A percentile compares a stretch with the other conserved stretches of the same genome.
Conservation (phyloP, 192 early-diverging fungal genomes). For the Dissophora globulifera region DNA sequence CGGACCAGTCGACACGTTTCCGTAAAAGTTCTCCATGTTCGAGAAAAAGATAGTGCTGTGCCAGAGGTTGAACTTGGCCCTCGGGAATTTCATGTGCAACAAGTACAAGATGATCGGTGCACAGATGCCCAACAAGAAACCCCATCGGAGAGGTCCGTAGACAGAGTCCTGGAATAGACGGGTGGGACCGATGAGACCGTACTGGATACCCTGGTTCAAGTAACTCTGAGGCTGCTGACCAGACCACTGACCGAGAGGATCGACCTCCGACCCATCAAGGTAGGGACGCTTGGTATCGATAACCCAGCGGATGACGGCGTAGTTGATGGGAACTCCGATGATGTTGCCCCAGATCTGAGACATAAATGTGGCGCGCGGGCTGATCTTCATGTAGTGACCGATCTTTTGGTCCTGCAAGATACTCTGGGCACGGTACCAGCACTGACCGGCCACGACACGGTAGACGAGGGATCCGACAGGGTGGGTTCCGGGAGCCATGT, state of each 20-base stretch:
- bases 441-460: conserved; percentile 54
- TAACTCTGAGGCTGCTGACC: conserved; percentile 43
- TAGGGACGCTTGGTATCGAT: conserved; percentile 57
- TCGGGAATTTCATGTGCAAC: conserved; percentile 56
- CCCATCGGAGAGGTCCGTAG: conserved; percentile 58
- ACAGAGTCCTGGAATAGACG: conserved; percentile 47
- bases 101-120: conserved; percentile 53
- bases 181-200: conserved; percentile 47
- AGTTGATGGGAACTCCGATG: conserved; percentile 56
- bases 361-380: conserved; percentile 41
- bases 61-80: conserved; percentile 55
- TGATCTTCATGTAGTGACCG: conserved; percentile 55
- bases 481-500: conserved; percentile 56
- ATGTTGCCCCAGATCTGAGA: conserved; percentile 58
- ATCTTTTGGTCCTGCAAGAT: conserved; percentile 54
- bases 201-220: conserved; percentile 54
- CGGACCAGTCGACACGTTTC: conserved; percentile 56
- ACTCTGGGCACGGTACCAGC: conserved; percentile 58
- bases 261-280: conserved; percentile 47
- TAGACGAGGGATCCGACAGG: conserved; percentile 51
- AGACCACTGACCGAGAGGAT: conserved; percentile 60
- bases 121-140: conserved; percentile 52
- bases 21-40: conserved; percentile 56
- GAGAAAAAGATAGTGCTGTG: conserved; percentile 58
- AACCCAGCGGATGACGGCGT: conserved; percentile 54